These are phyloP conservation scores for Talaromyces wortmannii DNA, from an alignment of 495 filamentous ascomycete species.

Conservation along the genomic window DNA sequence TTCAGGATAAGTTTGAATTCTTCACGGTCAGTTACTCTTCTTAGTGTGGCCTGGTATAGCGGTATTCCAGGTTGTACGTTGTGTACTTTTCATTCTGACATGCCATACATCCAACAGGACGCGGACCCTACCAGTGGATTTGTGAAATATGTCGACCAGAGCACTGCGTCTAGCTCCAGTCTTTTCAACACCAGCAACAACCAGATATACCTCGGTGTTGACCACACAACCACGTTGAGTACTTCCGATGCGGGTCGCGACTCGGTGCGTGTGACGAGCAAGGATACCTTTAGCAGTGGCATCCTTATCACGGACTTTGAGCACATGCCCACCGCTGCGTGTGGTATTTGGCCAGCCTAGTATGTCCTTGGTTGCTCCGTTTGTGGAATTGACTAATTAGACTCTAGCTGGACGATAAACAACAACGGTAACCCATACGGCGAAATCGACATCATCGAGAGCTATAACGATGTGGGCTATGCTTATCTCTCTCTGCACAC, in stretches of 20 bases:
- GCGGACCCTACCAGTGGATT: slow-evolving; percentile 38
- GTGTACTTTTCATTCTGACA: too few relatives aligned
- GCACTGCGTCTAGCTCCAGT: slow-evolving; percentile 4
- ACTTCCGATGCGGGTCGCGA: slow-evolving; percentile 28
- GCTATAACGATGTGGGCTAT: neutral
- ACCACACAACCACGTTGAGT: slow-evolving; percentile 26
- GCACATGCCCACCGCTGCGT: slow-evolving; percentile 50
- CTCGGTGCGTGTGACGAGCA: slow-evolving; percentile 47
- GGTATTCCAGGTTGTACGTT: too few relatives aligned
- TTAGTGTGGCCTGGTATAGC: neutral
- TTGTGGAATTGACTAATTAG: neutral
- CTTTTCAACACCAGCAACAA: slow-evolving; percentile 14
- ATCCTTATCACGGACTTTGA: slow-evolving; percentile 54
- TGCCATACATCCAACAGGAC: slow-evolving; percentile 1
- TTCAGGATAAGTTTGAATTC: slow-evolving; percentile 43
- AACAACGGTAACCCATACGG: slow-evolving; percentile 69
- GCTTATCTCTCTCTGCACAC: slow-evolving; percentile 2
- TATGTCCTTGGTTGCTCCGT: neutral
- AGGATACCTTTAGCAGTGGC: slow-evolving; percentile 44
- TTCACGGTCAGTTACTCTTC: slow-evolving; percentile 15
- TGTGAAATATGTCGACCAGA: slow-evolving; percentile 14
- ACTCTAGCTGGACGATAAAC: slow-evolving; percentile 58
- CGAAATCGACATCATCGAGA: slow-evolving; percentile 53
- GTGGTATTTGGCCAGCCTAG: slow-evolving; percentile 49
- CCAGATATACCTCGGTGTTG: slow-evolving; percentile 40